Base-by-base conservation (phyloP, 345 rosid species). In the Murraya koenigii region DNA sequence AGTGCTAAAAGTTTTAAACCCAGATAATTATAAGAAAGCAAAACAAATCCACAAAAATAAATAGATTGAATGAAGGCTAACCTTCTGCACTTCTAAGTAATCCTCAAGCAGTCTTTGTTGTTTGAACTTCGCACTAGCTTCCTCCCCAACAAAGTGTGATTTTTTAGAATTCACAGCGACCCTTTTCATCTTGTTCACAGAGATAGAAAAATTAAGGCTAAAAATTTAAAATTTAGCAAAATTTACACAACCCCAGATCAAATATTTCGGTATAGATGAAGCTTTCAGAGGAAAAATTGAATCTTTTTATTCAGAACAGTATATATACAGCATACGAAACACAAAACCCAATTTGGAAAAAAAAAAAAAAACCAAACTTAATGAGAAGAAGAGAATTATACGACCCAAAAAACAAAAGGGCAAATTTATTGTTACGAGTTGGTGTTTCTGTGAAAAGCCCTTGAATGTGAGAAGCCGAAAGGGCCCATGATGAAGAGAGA, bases 1-100 rank as follows among this genome's bases (percentile, higher is more conserved):
- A 33, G 3, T 52, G 22, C 30, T 15, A 70, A 17, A 70, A 25
- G 17, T 2, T 28, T 30, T 23, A 23, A 13, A 69, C n/a, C 33
- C 72, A 23, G 4, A 36, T 3, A 15, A 13, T 23, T 3, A 26
- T 52, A 38, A 0, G 15, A 8, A 19, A 47, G 14, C 32, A 26
- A 38, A 70, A 4, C 22, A 76, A 72, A 17, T 7, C 35, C 47
- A 28, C 2, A 25, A 17, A 69, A 6, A 17, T 54, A 19, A 69
- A 30, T 47, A 28, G 23, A 74, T 3, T 39, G 9, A 76, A 25
- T 5, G 28, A 75, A 47, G 13, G 39, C 83, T 56, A 52, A 83
- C 88, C 88, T 83, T 87, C 62, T 78, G 87, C 75, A 87, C 70
- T 39, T 76, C 82, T 73, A 85, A 74, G 74, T 52, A 87, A 35